Base-by-base conservation (phyloP, 345 rosid species). In the Crucihimalaya himalaica region DNA sequence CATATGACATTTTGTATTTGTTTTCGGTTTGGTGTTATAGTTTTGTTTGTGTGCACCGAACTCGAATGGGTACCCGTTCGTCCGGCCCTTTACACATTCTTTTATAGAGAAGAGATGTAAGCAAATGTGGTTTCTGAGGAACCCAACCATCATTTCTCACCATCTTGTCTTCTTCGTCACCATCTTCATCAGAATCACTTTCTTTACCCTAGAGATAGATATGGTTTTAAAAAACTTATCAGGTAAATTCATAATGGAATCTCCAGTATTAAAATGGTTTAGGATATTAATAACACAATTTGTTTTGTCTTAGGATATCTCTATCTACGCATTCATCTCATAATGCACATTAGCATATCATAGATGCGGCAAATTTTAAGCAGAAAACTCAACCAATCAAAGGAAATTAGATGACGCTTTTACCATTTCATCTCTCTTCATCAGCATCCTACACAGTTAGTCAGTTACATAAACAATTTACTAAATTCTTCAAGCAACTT, bases 381-480 rank as follows among this genome's bases (percentile, higher is more conserved):
- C 31, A 27, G 35, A 28, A 52, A 63, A 16, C 37, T 63, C 34
- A 32, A 55, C 40, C 35, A 61, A 68, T 7, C 19, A 31, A 20
- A 52, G 16, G 23, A 51, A 25, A 12, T 15, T 14, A 28, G 9
- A 31, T 23, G 52, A 53, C 5, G 21, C 10, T 12, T 31, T 53
- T 84, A 84, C 90, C 87, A 84, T 89, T 42, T 84, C 87, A 50
- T 84, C 87, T 18, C 61, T 87, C 92, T 72, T 87, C 89, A 60
- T 89, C 91, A 66, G 86, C 87, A 11, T 89, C 95, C 95, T 89
- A 77, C 50, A 76, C 53, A 31, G 55, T n/a, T n/a, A n/a, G n/a
- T n/a, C n/a, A n/a, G n/a, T n/a, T 56, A 35, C 65, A 70, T 31
- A 35, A 21, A 32, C 19, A 45, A 47, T 61, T 57, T 7, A 78